Evolutionary conservation across 2,329 filamentous ascomycete genomes (phyloP).

Genomic region (Botrytis tulipae): DNA sequence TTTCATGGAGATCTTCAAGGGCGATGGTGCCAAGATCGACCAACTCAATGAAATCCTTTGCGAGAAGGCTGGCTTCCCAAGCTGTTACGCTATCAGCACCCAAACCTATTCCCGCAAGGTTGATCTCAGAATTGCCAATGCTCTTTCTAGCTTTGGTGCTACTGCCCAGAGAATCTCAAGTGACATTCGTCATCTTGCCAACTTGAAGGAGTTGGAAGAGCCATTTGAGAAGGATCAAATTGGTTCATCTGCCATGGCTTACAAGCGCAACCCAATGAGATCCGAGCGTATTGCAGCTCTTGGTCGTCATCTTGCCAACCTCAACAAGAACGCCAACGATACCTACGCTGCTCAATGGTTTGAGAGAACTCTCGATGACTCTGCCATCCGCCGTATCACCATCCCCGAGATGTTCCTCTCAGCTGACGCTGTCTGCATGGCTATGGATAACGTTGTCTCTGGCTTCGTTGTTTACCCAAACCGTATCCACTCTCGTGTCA

Average conservation of each 20-base stretch:
- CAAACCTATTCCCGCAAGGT: conserved; percentile 80
- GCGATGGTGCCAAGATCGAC: conserved; percentile 52
- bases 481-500: conserved; percentile 64
- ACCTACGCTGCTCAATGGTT: conserved; percentile 71
- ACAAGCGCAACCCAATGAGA: conserved; percentile 51
- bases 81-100: conserved; percentile 50
- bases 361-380: conserved; percentile 67
- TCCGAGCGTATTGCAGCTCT: conserved; percentile 49
- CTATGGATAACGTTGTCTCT: conserved; percentile 64
- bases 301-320: conserved; percentile 45
- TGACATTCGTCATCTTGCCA: conserved; percentile 72
- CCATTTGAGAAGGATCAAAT: conserved; percentile 84
- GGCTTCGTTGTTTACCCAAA: conserved; percentile 76
- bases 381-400: conserved; percentile 61
- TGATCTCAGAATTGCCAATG: conserved; percentile 76
- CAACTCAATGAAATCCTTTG: conserved; percentile 56
- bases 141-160: conserved; percentile 75
- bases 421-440: conserved; percentile 66
- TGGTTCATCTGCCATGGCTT: conserved; percentile 59
- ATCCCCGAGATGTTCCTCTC: conserved; percentile 67
- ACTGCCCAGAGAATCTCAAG: conserved; percentile 72
- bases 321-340: conserved; percentile 45
- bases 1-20: conserved; percentile 48
- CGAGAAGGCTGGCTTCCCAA: conserved; percentile 53
- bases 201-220: conserved; percentile 82